Evolutionary conservation across 371 early-diverging fungal genomes (phyloP), one percentile per base, ranked within the genome.

Genomic region (Actinomortierella wolfii): DNA sequence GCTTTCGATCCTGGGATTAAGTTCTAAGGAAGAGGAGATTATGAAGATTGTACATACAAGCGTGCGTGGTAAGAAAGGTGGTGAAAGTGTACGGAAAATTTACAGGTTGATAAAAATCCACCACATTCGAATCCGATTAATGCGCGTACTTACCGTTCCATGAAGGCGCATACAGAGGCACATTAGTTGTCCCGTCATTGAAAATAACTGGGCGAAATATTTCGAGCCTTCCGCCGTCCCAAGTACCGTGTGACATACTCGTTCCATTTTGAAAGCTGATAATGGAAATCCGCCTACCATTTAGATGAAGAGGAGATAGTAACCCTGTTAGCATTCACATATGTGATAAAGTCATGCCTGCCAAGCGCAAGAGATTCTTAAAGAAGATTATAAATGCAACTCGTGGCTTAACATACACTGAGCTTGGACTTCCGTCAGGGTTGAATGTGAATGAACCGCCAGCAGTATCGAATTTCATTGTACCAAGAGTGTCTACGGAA

Each of bases 1-100:
- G 1, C 77, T 61, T 0, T 40, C 46, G 18, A 54, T 75, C 0
- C 76, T 68, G 6, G 83, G 79, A 21, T 76, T 81, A 5, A 85
- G 34, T 18, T 61, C 54, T 65, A 39, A 0, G 50, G 20, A 39
- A 54, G 56, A 8, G 69, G 67, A 40, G 77, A 78, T n/a, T n/a
- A n/a, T n/a, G n/a, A n/a, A n/a, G n/a, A n/a, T n/a, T n/a, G n/a
- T n/a, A n/a, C n/a, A n/a, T n/a, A n/a, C n/a, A n/a, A n/a, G n/a
- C n/a, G n/a, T n/a, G n/a, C n/a, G n/a, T n/a, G n/a, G n/a, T n/a
- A n/a, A n/a, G n/a, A n/a, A n/a, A n/a, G n/a, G n/a, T n/a, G n/a
- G n/a, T n/a, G n/a, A n/a, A n/a, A n/a, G n/a, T n/a, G n/a, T n/a
- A n/a, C n/a, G n/a, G n/a, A 14, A 68, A 54, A 57, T 74, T 77